Percentiles rank a stretch among this genome's conserved stretches.
Conservation (phyloP, 805 yeast species). For the Brettanomyces bruxellensis region DNA sequence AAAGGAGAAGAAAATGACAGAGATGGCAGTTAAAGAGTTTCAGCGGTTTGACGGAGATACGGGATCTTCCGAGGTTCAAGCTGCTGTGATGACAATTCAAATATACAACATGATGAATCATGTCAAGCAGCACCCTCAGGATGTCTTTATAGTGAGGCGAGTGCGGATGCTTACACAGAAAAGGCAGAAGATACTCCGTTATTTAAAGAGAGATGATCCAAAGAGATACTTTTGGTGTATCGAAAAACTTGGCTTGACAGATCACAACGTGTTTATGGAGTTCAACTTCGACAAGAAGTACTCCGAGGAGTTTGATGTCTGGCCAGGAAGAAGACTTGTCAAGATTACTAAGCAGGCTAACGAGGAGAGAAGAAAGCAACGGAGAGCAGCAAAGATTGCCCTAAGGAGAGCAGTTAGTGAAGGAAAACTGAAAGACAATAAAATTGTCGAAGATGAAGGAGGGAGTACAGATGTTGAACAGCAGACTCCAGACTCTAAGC, state of each 20-base stretch:
- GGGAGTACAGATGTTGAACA: neutral
- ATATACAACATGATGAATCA: conserved; percentile 75
- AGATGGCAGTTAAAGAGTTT: conserved; percentile 70
- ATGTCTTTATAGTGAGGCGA: conserved; percentile 55
- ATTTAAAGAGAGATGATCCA: conserved; percentile 73
- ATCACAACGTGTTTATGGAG: conserved; percentile 67
- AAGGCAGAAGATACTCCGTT: conserved; percentile 75
- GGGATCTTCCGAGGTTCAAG: conserved; percentile 93
- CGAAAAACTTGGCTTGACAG: conserved; percentile 80
- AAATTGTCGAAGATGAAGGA: neutral
- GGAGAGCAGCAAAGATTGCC: conserved; percentile 37
- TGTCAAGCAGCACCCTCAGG: conserved; percentile 61
- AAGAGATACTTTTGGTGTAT: conserved; percentile 79
- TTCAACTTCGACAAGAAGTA: conserved; percentile 73
- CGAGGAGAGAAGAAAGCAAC: conserved; percentile 37
- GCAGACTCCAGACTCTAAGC: neutral
- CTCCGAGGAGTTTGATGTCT: conserved; percentile 68
- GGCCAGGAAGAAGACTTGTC: conserved; percentile 64
- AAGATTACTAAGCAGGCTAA: conserved; percentile 42
- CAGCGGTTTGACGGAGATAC: conserved; percentile 82
- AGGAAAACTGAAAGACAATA: conserved; percentile 6
- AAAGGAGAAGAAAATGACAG: conserved; percentile 45
- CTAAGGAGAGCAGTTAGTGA: conserved; percentile 17
- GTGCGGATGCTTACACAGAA: conserved; percentile 82
- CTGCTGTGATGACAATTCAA: conserved; percentile 77